phyloP scores from a whole-genome alignment of 2,329 filamentous ascomycete genomes.

The Tolypocladium tropicale region DNA sequence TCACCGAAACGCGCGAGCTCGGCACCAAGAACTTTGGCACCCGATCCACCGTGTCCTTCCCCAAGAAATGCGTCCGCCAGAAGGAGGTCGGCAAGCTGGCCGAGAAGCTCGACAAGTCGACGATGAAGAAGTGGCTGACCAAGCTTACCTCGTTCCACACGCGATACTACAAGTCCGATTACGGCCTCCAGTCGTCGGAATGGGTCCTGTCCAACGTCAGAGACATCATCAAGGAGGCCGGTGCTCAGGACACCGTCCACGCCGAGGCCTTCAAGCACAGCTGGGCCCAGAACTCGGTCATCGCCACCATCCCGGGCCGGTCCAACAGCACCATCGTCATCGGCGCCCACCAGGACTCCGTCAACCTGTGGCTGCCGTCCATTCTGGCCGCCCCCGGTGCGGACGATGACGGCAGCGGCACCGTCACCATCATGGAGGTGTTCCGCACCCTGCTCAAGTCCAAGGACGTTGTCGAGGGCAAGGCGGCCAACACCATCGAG shows the following conservation, averaged over 20 bases:
- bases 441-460: constrained; percentile 70
- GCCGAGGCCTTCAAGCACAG: constrained; percentile 68
- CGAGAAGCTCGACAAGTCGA: constrained; percentile 58
- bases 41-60: constrained; percentile 44
- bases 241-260: constrained; percentile 56
- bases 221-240: constrained; percentile 58
- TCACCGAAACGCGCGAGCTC: constrained; percentile 60
- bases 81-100: constrained; percentile 58
- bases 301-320: constrained; percentile 82
- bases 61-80: constrained; percentile 53
- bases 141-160: constrained; percentile 72
- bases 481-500: constrained; percentile 77
- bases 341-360: constrained; percentile 89
- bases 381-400: constrained; percentile 79
- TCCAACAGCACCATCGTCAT: constrained; percentile 79
- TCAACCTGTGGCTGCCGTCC: constrained; percentile 83
- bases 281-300: constrained; percentile 86
- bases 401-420: constrained; percentile 91
- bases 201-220: constrained; percentile 76
- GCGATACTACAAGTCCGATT: constrained; percentile 69
- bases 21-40: constrained; percentile 34
- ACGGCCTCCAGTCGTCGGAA: constrained; percentile 72
- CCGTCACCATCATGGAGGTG: constrained; percentile 89
- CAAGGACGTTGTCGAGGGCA: constrained; percentile 58
- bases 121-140: constrained; percentile 70